Conservation (phyloP, 257 asterid genomes). For the Eucommia ulmoides region DNA sequence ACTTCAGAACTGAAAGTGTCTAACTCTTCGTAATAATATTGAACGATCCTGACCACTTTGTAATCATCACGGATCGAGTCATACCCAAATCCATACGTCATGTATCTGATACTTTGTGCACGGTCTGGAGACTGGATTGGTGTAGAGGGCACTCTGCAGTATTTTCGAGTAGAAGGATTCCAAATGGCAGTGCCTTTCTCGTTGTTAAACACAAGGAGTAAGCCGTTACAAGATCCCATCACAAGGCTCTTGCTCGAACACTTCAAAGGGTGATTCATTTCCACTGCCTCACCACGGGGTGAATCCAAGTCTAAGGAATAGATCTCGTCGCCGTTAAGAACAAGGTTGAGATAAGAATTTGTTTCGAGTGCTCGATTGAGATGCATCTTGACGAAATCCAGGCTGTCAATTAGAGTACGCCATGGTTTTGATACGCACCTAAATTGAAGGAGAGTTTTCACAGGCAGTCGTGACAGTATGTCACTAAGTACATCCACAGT, state of each 20-base stretch:
- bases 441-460: not conserved
- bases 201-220: not conserved
- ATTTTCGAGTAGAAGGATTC: not conserved
- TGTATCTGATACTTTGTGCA: not conserved
- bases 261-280: not conserved
- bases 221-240: not conserved
- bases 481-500: not conserved
- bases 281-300: not conserved
- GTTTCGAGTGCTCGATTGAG: not conserved
- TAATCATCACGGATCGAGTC: not conserved
- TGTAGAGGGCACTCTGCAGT: not conserved
- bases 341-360: not conserved
- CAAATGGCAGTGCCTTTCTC: not conserved
- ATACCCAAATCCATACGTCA: not conserved
- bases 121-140: not conserved
- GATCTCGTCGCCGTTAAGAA: not conserved
- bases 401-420: not conserved
- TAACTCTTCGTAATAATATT: too few relatives aligned
- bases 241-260: not conserved
- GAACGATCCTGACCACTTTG: not conserved
- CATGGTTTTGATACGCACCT: not conserved
- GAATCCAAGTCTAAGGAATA: not conserved
- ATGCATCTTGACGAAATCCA: not conserved
- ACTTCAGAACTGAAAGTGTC: too few relatives aligned
- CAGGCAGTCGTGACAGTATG: not conserved